Evolutionary conservation across 1,139 yeast genomes (phyloP).

Genomic region (Suhomyces terraborum): DNA sequence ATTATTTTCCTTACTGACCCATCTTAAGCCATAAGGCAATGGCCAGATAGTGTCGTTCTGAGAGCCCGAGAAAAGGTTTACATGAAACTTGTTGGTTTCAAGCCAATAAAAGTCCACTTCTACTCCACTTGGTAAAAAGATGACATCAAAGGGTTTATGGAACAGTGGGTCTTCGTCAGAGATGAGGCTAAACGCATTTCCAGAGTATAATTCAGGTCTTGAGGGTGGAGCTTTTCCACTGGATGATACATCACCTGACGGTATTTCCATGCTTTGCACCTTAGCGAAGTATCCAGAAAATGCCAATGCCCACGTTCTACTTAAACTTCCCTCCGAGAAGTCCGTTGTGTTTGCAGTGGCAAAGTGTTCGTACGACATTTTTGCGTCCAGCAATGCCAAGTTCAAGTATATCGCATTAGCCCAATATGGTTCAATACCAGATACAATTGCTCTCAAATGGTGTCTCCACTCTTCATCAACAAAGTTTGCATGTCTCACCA

Average conservation of each 20-base stretch:
- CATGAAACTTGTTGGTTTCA: conserved; percentile 83
- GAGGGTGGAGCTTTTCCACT: too few species aligned
- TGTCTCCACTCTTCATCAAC: background rate
- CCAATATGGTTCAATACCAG: too few species aligned
- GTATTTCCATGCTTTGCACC: background rate
- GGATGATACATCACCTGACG: background rate
- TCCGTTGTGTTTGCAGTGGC: background rate
- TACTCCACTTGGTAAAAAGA: too few species aligned
- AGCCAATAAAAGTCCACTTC: too few species aligned
- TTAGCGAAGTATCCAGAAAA: background rate
- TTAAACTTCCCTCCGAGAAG: background rate
- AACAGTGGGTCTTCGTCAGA: too few species aligned
- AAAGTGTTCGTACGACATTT: background rate
- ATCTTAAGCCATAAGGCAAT: conserved; percentile 82
- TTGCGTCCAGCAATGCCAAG: background rate
- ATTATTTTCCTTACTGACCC: conserved; percentile 40
- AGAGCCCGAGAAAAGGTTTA: conserved; percentile 67
- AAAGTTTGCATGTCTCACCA: background rate
- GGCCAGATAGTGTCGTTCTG: conserved; percentile 72
- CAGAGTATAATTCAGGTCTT: too few species aligned
- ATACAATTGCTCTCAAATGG: too few species aligned
- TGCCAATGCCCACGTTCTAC: background rate
- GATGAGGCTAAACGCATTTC: too few species aligned
- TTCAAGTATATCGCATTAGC: too few species aligned
- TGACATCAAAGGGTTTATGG: too few species aligned